A percentile compares a stretch with the other conserved stretches of the same genome.
Evolutionary conservation across 2,329 filamentous ascomycete species (phyloP).

Genomic region (Ophiostoma sp.): DNA sequence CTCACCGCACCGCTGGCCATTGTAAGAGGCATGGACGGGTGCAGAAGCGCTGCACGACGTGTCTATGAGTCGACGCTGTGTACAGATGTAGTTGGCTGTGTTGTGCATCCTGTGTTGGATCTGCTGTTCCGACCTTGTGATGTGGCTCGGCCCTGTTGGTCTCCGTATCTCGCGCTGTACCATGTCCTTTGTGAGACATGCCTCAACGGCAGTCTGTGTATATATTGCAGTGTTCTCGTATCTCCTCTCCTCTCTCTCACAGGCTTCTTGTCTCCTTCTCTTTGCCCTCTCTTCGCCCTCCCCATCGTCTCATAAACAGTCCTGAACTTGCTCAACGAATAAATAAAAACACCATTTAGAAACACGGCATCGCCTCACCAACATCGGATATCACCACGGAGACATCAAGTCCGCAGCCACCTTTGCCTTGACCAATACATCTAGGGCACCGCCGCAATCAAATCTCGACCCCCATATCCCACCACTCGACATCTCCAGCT

Average conservation of each 20-base stretch:
- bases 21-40: neutral
- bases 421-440: neutral
- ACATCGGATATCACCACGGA: neutral
- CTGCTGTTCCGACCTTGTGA: neutral
- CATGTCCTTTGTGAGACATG: constrained; percentile 3
- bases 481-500: neutral
- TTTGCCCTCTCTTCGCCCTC: neutral
- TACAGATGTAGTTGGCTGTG: neutral
- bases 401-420: neutral
- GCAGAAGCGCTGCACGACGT: neutral
- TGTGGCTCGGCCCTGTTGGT: constrained; percentile 9
- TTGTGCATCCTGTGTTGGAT: neutral
- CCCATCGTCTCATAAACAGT: neutral
- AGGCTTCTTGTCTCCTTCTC: neutral
- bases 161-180: neutral
- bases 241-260: neutral
- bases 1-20: neutral
- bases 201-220: neutral
- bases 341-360: too few relatives aligned
- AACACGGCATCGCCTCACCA: neutral
- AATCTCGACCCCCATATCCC: neutral
- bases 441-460: neutral
- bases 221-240: neutral
- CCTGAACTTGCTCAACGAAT: too few relatives aligned
- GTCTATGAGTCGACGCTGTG: neutral